Conservation (phyloP, 805 yeast species). For the Cyberlindnera veronae region DNA sequence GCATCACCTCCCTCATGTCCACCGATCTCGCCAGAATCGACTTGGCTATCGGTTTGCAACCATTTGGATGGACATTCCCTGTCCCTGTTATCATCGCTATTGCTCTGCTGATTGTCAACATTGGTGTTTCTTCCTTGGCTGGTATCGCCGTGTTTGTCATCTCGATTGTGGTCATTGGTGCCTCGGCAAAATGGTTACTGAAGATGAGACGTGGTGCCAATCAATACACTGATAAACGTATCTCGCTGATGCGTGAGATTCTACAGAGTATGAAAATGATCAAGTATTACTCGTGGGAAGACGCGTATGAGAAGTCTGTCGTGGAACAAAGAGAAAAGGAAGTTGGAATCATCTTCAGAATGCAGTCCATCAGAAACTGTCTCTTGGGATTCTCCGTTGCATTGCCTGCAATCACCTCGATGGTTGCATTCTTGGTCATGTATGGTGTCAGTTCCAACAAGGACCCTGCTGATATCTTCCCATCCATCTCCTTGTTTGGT, state of each 20-base stretch:
- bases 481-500: slow-evolving; percentile 68
- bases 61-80: slow-evolving; percentile 53
- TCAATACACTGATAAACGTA: slow-evolving; percentile 60
- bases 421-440: slow-evolving; percentile 46
- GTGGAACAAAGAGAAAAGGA: slow-evolving; percentile 53
- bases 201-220: slow-evolving; percentile 52
- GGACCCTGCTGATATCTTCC: slow-evolving; percentile 61
- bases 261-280: slow-evolving; percentile 62
- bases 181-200: slow-evolving; percentile 45
- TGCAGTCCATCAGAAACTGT: slow-evolving; percentile 59
- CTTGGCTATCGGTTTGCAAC: slow-evolving; percentile 59
- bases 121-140: slow-evolving; percentile 66
- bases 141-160: slow-evolving; percentile 57
- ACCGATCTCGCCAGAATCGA: slow-evolving; percentile 76
- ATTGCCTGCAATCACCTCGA: slow-evolving; percentile 49
- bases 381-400: slow-evolving; percentile 49
- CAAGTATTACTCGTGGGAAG: slow-evolving; percentile 86
- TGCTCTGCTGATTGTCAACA: slow-evolving; percentile 56
- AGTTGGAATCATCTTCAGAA: slow-evolving; percentile 49
- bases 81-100: slow-evolving; percentile 60
- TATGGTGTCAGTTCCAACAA: slow-evolving; percentile 35
- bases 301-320: slow-evolving; percentile 58
- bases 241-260: slow-evolving; percentile 58
- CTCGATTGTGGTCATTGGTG: slow-evolving; percentile 44
- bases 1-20: slow-evolving; percentile 69